Base-by-base conservation (phyloP, 2,329 filamentous ascomycete species). In the Penicillium sp. region DNA sequence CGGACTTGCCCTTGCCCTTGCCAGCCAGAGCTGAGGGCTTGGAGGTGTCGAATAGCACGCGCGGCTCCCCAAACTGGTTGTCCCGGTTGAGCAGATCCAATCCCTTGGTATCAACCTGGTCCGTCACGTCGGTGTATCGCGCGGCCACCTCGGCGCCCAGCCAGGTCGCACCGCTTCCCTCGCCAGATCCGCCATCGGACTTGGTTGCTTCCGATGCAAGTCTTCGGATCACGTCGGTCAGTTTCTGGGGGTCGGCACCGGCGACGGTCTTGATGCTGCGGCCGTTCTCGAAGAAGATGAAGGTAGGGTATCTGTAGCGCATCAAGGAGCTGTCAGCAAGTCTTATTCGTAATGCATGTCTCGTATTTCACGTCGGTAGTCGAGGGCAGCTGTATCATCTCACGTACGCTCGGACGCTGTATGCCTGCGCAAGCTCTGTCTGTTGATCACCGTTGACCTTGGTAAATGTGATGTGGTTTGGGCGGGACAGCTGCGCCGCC, bases 51-150 rank as follows among this genome's bases (percentile, higher is more conserved):
- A 98, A 93, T 19, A 98, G 82, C 9, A 87, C 86, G 68, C 88
- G 85, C 60, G 93, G 91, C 40, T 84, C 83, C 9, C 91, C 93
- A 65, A 89, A 87, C 47, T 91, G 88, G 69, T 87, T 89, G 72
- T 96, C 92, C 26, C 91, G 87, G 75, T 99, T 99, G 72, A 98
- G 81, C 58, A 98, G 84, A 75, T 99, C 95, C 67, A 95, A 83
- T 5, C 91, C 91, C 71, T 88, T 87, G 28, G 89, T 74, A 71
- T 98, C 93, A 53, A 97, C 85, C 74, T 93, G 85, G 65, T 91
- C 87, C 4, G 93, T 95, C 70, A 98, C 86, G 75, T 98, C 92
- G 66, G 75, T 82, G 79, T 97, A 98, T 63, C 91, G 90, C 70
- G 90, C 89, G 15, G 94, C 93, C 30, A 93, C 81, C 44, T 85